Evolutionary conservation across 2,329 filamentous ascomycete genomes (phyloP), one percentile per base, ranked within the genome.

Genomic region (Xylariaceae sp.): DNA sequence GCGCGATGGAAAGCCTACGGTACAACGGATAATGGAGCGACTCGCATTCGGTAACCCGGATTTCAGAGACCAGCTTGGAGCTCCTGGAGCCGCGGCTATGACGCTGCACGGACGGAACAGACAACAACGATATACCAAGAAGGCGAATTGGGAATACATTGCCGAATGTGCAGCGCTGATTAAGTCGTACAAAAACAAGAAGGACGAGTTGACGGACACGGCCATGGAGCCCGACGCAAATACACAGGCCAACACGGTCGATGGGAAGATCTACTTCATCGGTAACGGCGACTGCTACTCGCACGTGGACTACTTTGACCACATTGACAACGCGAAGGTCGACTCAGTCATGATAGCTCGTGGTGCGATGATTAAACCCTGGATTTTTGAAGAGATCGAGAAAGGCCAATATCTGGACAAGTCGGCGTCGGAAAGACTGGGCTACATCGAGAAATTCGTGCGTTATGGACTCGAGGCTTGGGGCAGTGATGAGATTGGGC

Each of bases 291-390:
- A 98, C 69, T 93, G 91, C 67, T 96, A 88, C 71, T 96, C 90
- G 4, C 90, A 97, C 65, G 71, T 83, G 23, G 90, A 97, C 64
- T 97, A 97, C 71, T 82, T 82, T 52, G 72, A 83, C 46, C 83
- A 93, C 60, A 74, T 97, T 32, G 76, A 85, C 38, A 79, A 92
- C 48, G 79, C 88, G 27, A 80, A 81, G 37, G 90, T 97, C 37
- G 92, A 97, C 70, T 83, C 83, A n/a, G 87, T 95, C 63, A 97
- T 98, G 93, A 82, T 97, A 50, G 93, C 85, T n/a, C 87, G 93
- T 49, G 93, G 93, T 45, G 93, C 93, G 8, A 78, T 98, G 47
- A 88, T 97, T 70, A 98, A 98, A 71, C 93, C 93, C 1, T 98
- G 93, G 93, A 75, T 98, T 52, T 98, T 97, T 63, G 93, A 98